Evolutionary conservation across 106 monocot species (phyloP), one percentile per base, ranked within the genome.

Genomic region (Allium sativum): DNA sequence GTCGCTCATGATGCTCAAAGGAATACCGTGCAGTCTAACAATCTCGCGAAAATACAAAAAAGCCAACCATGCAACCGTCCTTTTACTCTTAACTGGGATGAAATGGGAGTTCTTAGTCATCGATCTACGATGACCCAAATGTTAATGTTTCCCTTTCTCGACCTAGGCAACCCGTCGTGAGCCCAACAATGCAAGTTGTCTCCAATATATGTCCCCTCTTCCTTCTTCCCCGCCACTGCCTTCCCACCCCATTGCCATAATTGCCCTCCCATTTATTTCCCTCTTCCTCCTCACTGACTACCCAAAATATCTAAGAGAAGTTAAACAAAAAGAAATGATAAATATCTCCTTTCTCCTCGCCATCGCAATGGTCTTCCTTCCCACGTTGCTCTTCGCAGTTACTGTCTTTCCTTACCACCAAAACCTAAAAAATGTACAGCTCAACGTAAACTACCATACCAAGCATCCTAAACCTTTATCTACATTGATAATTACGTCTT

Each of bases 161-260:
- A n/a, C n/a, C n/a, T n/a, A n/a, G n/a, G n/a, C n/a, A n/a, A n/a
- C n/a, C n/a, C n/a, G n/a, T n/a, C n/a, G 31, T 31, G 31, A 31
- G 31, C 31, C 31, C 31, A 3, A 31, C 31, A 31, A 31, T 11
- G 21, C 59, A 12, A 59, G 59, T 42, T 59, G 59, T 59, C 10
- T n/a, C 40, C 40, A 59, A 42, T 42, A 3, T 31, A 31, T 31
- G 31, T 59, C 10, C n/a, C 42, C 18, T 18, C 55, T 19, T 55
- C 59, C 16, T 59, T 42, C 59, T 59, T 43, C 42, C 42, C 42
- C 14, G 31, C 42, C 59, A 40, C 10, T 59, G 59, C 59, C 12
- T 42, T 12, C 42, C 40, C 18, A 1, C 0, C 43, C 59, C 41
- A 5, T 59, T 7, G 9, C 59, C 10, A 10, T 21, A 10, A 13